phyloP scores from a whole-genome alignment of 257 asterid species.

The Solanum clarkiae region DNA sequence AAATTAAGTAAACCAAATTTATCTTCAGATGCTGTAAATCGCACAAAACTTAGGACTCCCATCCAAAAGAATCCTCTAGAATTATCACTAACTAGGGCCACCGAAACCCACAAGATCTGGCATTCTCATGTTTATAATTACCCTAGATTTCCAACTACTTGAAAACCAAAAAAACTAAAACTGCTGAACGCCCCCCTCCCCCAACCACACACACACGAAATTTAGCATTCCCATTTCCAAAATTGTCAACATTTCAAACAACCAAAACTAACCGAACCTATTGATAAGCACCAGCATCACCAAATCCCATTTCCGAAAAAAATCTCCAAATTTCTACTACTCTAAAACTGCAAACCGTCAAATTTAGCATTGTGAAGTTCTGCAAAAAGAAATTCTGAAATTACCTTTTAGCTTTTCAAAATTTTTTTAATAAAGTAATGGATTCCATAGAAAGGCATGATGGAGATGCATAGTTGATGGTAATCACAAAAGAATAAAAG shows the following conservation, averaged over 20 bases:
- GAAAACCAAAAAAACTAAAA: neutral
- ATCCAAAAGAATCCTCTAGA: neutral
- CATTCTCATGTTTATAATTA: neutral
- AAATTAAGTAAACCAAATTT: neutral
- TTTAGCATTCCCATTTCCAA: neutral
- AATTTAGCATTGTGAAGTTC: neutral
- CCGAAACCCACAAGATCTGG: neutral
- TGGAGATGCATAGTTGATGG: neutral
- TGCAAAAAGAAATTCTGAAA: neutral
- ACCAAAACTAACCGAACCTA: neutral
- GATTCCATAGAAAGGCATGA: neutral
- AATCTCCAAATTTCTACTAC: neutral
- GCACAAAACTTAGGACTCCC: neutral
- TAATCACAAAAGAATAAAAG: neutral
- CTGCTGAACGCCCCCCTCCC: neutral
- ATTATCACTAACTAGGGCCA: neutral
- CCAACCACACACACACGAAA: neutral
- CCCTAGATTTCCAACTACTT: neutral
- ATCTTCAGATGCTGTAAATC: neutral
- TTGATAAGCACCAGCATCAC: neutral
- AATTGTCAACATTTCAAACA: neutral
- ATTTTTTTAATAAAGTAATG: neutral
- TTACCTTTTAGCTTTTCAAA: neutral
- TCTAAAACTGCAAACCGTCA: neutral
- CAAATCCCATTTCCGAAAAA: neutral